Conservation (phyloP, 1,284 basidiomycete genomes). For the Boletus sp. region DNA sequence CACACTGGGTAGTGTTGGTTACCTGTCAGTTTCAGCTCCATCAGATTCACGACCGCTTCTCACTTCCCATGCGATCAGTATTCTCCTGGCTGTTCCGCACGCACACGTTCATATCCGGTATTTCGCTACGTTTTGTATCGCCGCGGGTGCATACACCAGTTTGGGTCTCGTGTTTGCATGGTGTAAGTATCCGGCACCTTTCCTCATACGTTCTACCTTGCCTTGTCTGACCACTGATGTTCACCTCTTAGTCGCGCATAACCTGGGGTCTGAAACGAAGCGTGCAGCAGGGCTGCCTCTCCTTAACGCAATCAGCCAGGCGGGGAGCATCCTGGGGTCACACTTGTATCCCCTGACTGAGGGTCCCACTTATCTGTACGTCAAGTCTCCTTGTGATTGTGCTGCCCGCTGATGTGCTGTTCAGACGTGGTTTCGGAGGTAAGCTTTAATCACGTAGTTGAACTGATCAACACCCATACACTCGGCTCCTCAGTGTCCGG, state of each 20-base stretch:
- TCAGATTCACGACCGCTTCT: background rate
- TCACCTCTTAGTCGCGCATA: conserved; percentile 59
- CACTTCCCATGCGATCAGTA: conserved; percentile 17
- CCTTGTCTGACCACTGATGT: background rate
- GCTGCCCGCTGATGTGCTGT: background rate
- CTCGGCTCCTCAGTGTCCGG: conserved; percentile 45
- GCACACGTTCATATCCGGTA: conserved; percentile 57
- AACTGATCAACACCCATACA: background rate
- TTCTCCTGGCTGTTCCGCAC: conserved; percentile 26
- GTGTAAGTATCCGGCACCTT: conserved; percentile 52
- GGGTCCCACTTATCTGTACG: conserved; percentile 65
- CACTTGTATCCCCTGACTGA: conserved; percentile 70
- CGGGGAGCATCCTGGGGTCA: conserved; percentile 71
- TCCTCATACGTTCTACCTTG: background rate
- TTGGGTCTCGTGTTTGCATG: conserved; percentile 71
- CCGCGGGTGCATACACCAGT: conserved; percentile 67
- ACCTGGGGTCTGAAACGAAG: conserved; percentile 78
- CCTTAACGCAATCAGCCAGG: conserved; percentile 77
- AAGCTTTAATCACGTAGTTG: background rate
- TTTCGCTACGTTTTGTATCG: conserved; percentile 72
- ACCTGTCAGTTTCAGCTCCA: conserved; percentile 39
- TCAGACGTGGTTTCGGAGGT: conserved; percentile 36
- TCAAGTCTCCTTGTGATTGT: background rate
- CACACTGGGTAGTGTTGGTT: conserved; percentile 62
- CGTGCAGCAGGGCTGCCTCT: conserved; percentile 74